These are phyloP conservation scores for Decorospora gaudefroyi DNA, from an alignment of 2,329 filamentous ascomycete genomes.

Conservation along the genomic window DNA sequence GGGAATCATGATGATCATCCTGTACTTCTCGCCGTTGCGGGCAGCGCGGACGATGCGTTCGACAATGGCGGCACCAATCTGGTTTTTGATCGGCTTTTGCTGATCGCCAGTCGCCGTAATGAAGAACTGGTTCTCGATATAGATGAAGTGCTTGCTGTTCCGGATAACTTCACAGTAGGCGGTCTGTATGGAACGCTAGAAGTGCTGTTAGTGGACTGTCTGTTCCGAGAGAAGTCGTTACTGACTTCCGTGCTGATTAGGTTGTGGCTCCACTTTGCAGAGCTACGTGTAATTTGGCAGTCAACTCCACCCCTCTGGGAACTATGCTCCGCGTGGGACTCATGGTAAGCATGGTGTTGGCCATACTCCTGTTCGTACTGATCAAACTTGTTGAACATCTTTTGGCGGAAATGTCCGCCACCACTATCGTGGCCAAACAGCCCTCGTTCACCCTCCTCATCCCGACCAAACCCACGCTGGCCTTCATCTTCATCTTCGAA, in stretches of 20 bases:
- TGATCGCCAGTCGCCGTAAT: slow-evolving; percentile 77
- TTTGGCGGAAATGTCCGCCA: slow-evolving; percentile 31
- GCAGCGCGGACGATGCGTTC: slow-evolving; percentile 75
- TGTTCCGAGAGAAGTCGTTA: slow-evolving; percentile 1
- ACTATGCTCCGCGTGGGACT: slow-evolving; percentile 41
- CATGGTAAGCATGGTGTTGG: slow-evolving; percentile 18
- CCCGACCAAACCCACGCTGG: slow-evolving; percentile 44
- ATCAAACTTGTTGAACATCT: slow-evolving; percentile 31
- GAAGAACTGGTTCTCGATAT: slow-evolving; percentile 88
- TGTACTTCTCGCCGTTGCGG: slow-evolving; percentile 67
- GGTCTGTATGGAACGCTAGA: slow-evolving; percentile 77
- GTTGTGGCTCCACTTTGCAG: slow-evolving; percentile 64
- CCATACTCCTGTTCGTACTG: slow-evolving; percentile 27
- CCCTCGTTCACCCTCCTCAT: slow-evolving; percentile 41
- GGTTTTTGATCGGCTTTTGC: slow-evolving; percentile 74
- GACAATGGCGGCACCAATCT: slow-evolving; percentile 77
- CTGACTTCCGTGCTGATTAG: slow-evolving; percentile 57
- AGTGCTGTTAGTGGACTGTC: slow-evolving; percentile 12
- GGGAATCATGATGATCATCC: slow-evolving; percentile 77
- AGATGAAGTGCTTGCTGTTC: slow-evolving; percentile 72
- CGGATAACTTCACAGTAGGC: slow-evolving; percentile 76
- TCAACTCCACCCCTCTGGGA: slow-evolving; percentile 37
- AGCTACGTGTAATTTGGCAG: slow-evolving; percentile 48
- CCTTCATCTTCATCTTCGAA: slow-evolving; percentile 44
- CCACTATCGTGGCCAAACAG: slow-evolving; percentile 35